Evolutionary conservation across 1,139 yeast species (phyloP), one percentile per base, ranked within the genome.

Genomic region (Spathaspora sp.): DNA sequence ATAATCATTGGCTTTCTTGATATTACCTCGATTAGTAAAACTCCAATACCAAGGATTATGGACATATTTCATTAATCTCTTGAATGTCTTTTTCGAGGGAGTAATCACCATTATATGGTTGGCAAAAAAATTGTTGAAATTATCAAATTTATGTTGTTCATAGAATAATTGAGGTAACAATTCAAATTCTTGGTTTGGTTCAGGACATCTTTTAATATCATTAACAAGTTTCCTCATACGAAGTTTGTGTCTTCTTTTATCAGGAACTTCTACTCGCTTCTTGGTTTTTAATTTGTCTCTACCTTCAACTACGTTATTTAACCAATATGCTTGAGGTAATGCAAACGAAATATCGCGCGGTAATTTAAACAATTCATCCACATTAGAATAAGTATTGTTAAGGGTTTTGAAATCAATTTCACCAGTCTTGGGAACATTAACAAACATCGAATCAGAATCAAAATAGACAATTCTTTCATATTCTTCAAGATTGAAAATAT

Each of bases 401-500:
- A 51, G 36, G 3, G 38, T 27, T 27, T 45, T 45, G 48, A 49
- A 43, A 45, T 56, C 43, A 24, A 47, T 42, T 26, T 48, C 50
- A 9, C 46, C 44, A 8, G 45, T 47, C 2, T 42, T 39, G 9
- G 46, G 39, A 4, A 49, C 48, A 27, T 56, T 51, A 9, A 56
- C 43, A 16, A 77, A 51, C 63, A 69, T 64, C 10, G 77, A 64
- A 55, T 76, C 82, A 1, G 78, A 64, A 56, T 77, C 81, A 51
- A 71, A 69, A 47, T 60, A 70, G 4, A 71, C 66, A 27, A 71
- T 50, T 29, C 70, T 52, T 37, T 66, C 70, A 42, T 70, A 84
- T 38, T 78, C 73, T 0, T 69, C 65, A 52, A 73, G 72, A 48
- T 73, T 70, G 56, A 82, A 82, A 0, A 80, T 71, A 50, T 74